A percentile compares a stretch with the other conserved stretches of the same genome.
Evolutionary conservation across 2,329 filamentous ascomycete genomes (phyloP).

Genomic region (Paecilomyces dactylethromorphus): DNA sequence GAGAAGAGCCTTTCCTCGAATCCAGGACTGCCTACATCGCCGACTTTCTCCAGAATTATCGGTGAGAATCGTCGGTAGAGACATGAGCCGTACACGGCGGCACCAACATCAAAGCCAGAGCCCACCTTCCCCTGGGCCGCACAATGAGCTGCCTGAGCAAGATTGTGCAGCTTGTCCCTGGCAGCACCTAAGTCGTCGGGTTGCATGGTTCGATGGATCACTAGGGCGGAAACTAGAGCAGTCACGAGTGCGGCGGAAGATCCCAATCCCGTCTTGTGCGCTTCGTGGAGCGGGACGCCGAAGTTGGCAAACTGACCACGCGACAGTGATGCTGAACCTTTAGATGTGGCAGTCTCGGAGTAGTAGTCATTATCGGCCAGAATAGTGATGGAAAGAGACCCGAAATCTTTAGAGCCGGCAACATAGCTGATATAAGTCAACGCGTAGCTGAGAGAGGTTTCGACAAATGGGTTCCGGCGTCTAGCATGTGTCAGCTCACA

Average conservation of each 20-base stretch:
- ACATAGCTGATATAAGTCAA: conserved; percentile 66
- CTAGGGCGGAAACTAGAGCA: conserved; percentile 56
- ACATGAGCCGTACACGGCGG: conserved; percentile 86
- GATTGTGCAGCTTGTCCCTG: conserved; percentile 70
- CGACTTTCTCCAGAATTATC: conserved; percentile 59
- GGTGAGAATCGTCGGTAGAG: conserved; percentile 91
- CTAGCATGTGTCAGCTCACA: conserved; percentile 24
- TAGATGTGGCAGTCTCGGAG: conserved; percentile 56
- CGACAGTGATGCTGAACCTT: conserved; percentile 24
- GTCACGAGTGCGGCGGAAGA: conserved; percentile 94
- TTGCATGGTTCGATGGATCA: conserved; percentile 38
- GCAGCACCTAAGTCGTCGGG: conserved; percentile 42
- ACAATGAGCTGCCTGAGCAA: conserved; percentile 89
- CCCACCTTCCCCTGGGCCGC: conserved; percentile 95
- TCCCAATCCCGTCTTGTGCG: conserved; percentile 93
- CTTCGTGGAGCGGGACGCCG: conserved; percentile 64
- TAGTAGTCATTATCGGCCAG: conserved; percentile 97
- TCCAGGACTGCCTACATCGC: conserved; percentile 57
- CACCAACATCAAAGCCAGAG: conserved; percentile 90
- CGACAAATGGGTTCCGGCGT: conserved; percentile 75
- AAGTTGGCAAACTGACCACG: conserved; percentile 66
- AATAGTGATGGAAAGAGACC: conserved; percentile 70
- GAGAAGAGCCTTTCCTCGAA: conserved; percentile 62
- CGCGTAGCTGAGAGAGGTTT: conserved; percentile 81
- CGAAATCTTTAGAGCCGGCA: conserved; percentile 49